A percentile compares a stretch with the other conserved stretches of the same genome.
Conservation (phyloP, 345 rosid species). For the Eucalyptus sideroxylon region DNA sequence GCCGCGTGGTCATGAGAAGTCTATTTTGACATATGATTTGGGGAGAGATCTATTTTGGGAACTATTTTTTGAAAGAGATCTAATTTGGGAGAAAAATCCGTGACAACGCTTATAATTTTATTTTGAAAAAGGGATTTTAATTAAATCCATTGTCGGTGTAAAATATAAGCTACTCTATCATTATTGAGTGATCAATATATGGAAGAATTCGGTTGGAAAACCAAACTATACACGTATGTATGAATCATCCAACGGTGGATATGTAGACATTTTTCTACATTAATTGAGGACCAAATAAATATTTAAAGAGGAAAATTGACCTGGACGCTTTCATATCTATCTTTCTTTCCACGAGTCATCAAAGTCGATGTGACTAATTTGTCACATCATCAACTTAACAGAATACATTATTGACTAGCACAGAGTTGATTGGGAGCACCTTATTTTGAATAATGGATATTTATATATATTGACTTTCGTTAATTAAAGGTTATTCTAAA, state of each 20-base stretch:
- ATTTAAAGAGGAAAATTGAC: not conserved
- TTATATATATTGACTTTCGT: not conserved
- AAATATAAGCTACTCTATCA: not conserved
- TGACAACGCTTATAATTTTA: not conserved
- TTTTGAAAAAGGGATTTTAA: not conserved
- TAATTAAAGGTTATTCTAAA: not conserved
- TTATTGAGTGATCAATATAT: not conserved
- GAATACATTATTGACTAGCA: not conserved
- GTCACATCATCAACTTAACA: not conserved
- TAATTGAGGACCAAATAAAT: not conserved
- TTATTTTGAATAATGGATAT: not conserved
- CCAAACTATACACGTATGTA: not conserved
- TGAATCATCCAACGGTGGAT: not conserved
- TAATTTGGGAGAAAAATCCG: not conserved
- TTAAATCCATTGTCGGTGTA: not conserved
- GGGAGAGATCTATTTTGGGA: not conserved
- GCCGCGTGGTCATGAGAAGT: not conserved
- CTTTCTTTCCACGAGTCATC: not conserved
- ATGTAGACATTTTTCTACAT: not conserved
- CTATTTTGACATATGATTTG: not conserved
- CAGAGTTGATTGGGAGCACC: not conserved
- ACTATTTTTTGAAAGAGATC: not conserved
- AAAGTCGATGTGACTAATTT: not conserved
- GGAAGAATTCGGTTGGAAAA: not conserved
- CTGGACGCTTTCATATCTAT: not conserved